Base-by-base conservation (phyloP, 1,284 basidiomycete genomes). In the Naganishia sp. region DNA sequence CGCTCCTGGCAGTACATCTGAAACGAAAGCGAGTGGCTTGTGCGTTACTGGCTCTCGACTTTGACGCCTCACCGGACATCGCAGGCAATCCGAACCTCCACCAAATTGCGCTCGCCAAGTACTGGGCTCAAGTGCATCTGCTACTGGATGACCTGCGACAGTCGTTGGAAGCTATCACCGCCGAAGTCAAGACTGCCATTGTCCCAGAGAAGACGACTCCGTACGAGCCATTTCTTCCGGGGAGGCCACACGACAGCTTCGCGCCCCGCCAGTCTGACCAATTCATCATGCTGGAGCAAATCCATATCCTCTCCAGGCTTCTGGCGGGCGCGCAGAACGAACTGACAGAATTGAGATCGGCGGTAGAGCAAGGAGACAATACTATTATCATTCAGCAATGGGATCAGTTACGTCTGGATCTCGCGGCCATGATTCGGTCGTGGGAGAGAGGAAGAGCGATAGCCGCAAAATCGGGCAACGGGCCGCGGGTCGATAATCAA, bases 331-430 rank as follows among this genome's bases (percentile, higher is more conserved):
- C 64, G 10, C 49, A 46, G 32, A 63, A 63, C 28, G 64, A 45
- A 46, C 52, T 31, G 35, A 54, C 18, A 25, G 31, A 50, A 10
- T 13, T 63, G 28, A 68, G 51, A 28, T 65, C 47, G 25, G 41
- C 58, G 18, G 60, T 49, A 2, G 41, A 46, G 0, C 58, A 47
- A 15, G 65, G 63, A 35, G 41, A 66, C 45, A 42, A 53, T 49
- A 15, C 66, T 23, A 39, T 61, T 41, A 54, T 72, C 49, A 56
- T 69, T 65, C 63, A 70, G 52, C 23, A 67, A 55, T 60, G 52
- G 57, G 21, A 71, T 57, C 47, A 66, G 65, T 66, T 73, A 65
- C 42, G 65, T 25, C 18, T 49, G 32, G 25, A 73, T 65, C 45
- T 70, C 60, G 60, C 54, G 50, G 45, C 69, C 32, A 63, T 66